phyloP scores from a whole-genome alignment of 768 basidiomycete genomes.

The Cubamyces sp. region DNA sequence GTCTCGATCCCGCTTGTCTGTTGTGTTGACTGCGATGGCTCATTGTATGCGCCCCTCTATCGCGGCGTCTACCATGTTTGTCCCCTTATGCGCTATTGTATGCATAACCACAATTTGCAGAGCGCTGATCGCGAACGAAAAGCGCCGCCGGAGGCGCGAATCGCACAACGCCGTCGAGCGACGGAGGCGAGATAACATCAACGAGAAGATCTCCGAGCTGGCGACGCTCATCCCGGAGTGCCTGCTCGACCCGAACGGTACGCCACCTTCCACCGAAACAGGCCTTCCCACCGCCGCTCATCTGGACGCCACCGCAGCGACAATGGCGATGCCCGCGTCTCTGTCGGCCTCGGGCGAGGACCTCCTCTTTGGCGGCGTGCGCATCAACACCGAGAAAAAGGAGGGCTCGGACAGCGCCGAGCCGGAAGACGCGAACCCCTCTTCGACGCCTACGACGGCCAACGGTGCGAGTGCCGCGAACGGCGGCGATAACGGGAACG shows the following conservation, averaged over 20 bases:
- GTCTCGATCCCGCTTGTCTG: conserved; percentile 21
- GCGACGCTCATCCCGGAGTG: conserved; percentile 88
- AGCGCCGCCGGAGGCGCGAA: conserved; percentile 78
- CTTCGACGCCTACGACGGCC: conserved; percentile 21
- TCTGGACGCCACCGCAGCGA: conserved; percentile 25
- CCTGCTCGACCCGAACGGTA: conserved; percentile 65
- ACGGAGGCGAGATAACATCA: conserved; percentile 87
- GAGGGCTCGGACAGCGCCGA: conserved; percentile 31
- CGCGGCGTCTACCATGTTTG: background rate
- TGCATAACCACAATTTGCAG: conserved; percentile 30
- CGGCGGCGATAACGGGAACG: conserved; percentile 41
- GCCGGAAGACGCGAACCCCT: conserved; percentile 25
- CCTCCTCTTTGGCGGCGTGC: conserved; percentile 30
- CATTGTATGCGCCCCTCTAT: conserved; percentile 1
- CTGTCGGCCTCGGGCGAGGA: conserved; percentile 32
- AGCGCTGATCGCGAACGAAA: conserved; percentile 74
- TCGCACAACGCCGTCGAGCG: conserved; percentile 94
- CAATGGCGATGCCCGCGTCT: conserved; percentile 32
- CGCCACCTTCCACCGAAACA: conserved; percentile 18
- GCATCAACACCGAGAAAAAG: conserved; percentile 32
- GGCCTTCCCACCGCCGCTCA: conserved; percentile 1
- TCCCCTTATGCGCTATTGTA: background rate
- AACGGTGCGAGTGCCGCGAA: conserved; percentile 28
- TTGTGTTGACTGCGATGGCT: conserved; percentile 7
- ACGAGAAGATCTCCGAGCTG: conserved; percentile 92